Evolutionary conservation across 2,329 filamentous ascomycete genomes (phyloP), one percentile per base, ranked within the genome.

Genomic region (Fusarium brachygibbosum): DNA sequence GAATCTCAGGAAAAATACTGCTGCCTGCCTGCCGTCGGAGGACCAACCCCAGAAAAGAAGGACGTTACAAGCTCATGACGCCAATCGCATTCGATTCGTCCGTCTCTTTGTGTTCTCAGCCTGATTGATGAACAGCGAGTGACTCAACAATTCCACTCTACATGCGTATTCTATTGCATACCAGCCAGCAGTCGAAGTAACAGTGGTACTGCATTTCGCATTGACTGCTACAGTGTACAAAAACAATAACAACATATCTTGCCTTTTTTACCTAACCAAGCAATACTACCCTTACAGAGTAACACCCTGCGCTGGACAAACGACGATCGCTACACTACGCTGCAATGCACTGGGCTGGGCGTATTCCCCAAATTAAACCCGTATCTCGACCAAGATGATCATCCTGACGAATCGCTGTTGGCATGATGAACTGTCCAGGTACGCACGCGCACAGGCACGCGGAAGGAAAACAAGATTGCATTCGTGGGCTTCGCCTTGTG

Each of bases 31-130:
- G 29, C 35, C 63, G 63, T 56, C 55, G 54, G 60, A 32, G 28
- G 8, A 29, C 48, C 55, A 62, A 62, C 66, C 66, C 60, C 55
- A 69, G 66, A 69, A 25, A 37, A 69, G 66, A 66, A 69, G 46
- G 55, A 50, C 34, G 44, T 60, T 66, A 25, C 41, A 28, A 31
- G 35, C 23, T 41, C 42, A 67, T 62, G 55, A 50, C 66, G 60
- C 52, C 52, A 63, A 69, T 58, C 49, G 41, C 55, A 51, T 59
- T 52, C 49, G 25, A 42, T 19, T 31, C 42, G 25, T 19, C 28
- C 42, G 25, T 19, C 28, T 45, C 19, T 19, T n/a, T 19, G 29
- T 29, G 34, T 25, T 25, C 23, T 49, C n/a, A 23, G 38, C n/a
- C 44, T 34, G 31, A n/a, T 25, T 29, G 23, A 61, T 52, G 42